Conservation (phyloP, 108 stramenopile genomes). For the Conticribra guillardii region DNA sequence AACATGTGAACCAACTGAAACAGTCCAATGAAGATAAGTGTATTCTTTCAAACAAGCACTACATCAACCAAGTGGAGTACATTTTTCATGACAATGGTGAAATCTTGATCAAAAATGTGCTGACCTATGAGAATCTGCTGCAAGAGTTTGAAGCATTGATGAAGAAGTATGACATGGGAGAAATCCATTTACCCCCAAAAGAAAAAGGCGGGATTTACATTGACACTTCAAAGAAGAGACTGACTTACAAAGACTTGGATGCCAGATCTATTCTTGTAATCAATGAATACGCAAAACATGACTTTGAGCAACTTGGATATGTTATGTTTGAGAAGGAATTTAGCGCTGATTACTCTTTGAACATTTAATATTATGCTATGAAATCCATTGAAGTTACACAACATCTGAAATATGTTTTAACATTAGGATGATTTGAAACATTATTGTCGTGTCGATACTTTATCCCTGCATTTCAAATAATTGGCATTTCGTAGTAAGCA, state of each 20-base stretch:
- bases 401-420: no score
- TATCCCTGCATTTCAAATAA: no score
- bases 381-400: no score
- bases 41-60: constrained; percentile 24
- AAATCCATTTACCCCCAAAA: constrained; percentile 5
- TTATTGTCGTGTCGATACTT: no score
- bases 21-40: constrained; percentile 19
- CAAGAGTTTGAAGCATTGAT: constrained; percentile 52
- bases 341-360: constrained; percentile 20
- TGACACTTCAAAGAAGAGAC: neutral
- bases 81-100: constrained; percentile 16
- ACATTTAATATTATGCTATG: no score
- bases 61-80: constrained; percentile 19
- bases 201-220: constrained; percentile 10
- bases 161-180: constrained; percentile 31
- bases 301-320: constrained; percentile 37
- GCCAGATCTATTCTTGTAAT: constrained; percentile 3
- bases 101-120: constrained; percentile 24
- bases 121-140: constrained; percentile 39
- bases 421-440: no score
- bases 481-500: no score
- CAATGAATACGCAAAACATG: constrained; percentile 8
- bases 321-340: constrained; percentile 17
- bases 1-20: constrained; percentile 12
- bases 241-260: constrained; percentile 25